phyloP scores from a whole-genome alignment of 2,329 filamentous ascomycete species.

The Dactylella cylindrospora region DNA sequence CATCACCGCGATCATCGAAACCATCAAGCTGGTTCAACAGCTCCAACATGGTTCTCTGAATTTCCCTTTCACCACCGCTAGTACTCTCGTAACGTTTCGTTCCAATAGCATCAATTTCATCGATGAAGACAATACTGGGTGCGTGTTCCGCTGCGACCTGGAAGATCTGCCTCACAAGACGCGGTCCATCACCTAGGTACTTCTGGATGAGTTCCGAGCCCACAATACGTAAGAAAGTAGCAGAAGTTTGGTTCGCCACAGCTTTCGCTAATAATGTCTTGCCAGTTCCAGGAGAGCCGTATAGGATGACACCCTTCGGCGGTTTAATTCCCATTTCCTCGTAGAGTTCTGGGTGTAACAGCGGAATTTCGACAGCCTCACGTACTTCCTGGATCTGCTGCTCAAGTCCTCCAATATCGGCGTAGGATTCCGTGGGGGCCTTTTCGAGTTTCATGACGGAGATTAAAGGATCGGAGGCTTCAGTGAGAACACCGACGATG shows the following conservation, averaged over 20 bases:
- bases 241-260: slow-evolving; percentile 97
- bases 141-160: slow-evolving; percentile 92
- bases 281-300: slow-evolving; percentile 93
- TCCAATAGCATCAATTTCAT: slow-evolving; percentile 98
- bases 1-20: slow-evolving; percentile 96
- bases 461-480: slow-evolving; percentile 91
- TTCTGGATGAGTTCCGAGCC: slow-evolving; percentile 98
- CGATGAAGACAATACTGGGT: slow-evolving; percentile 96
- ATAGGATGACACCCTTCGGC: slow-evolving; percentile 98
- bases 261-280: slow-evolving; percentile 99
- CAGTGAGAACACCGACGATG: slow-evolving; percentile 93
- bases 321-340: slow-evolving; percentile 99
- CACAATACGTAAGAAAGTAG: slow-evolving; percentile 95
- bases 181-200: slow-evolving; percentile 92
- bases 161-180: slow-evolving; percentile 88
- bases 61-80: slow-evolving; percentile 93
- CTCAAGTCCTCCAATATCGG: slow-evolving; percentile 95
- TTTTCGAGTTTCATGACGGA: slow-evolving; percentile 99
- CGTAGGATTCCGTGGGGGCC: slow-evolving; percentile 95
- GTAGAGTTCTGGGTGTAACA: slow-evolving; percentile 94
- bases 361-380: slow-evolving; percentile 91
- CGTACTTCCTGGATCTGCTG: slow-evolving; percentile 95
- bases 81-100: slow-evolving; percentile 98
- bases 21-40: slow-evolving; percentile 97
- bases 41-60: slow-evolving; percentile 98